These are phyloP conservation scores for Xylaria sp. DNA, from an alignment of 2,329 filamentous ascomycete genomes.

Conservation along the genomic window DNA sequence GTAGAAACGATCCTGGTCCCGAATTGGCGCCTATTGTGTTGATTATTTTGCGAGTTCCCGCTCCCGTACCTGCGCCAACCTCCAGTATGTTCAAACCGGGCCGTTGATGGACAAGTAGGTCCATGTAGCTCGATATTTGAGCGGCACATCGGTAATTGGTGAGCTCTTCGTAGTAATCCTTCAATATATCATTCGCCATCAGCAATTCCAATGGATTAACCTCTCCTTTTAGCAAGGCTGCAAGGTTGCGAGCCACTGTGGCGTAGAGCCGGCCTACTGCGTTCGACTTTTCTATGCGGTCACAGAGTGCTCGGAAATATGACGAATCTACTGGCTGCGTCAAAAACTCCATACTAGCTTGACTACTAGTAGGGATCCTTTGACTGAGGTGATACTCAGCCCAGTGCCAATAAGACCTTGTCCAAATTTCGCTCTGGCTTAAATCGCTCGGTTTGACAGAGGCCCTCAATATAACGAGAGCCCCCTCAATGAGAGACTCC, in stretches of 20 bases:
- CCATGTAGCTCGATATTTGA: slow-evolving; percentile 30
- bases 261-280: too few species aligned
- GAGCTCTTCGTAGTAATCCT: not conserved
- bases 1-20: not conserved
- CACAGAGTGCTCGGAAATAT: too few species aligned
- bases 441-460: too few species aligned
- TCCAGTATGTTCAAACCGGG: slow-evolving; percentile 38
- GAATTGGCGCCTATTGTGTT: slow-evolving; percentile 14
- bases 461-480: too few species aligned
- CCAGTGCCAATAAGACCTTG: slow-evolving; percentile 29
- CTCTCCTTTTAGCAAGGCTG: not conserved
- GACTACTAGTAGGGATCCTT: too few species aligned
- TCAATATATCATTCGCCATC: not conserved
- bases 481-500: not conserved
- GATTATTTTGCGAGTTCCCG: slow-evolving; percentile 23
- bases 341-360: too few species aligned
- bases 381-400: slow-evolving; percentile 24
- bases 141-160: not conserved
- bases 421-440: slow-evolving; percentile 6
- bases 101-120: slow-evolving; percentile 34
- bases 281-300: too few species aligned
- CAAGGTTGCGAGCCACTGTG: too few species aligned
- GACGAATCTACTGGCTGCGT: too few species aligned
- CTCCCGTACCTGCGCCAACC: slow-evolving; percentile 37
- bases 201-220: not conserved